A percentile compares a stretch with the other conserved stretches of the same genome.
Conservation (phyloP, 2,329 filamentous ascomycete species). For the Colletotrichum tropicale region DNA sequence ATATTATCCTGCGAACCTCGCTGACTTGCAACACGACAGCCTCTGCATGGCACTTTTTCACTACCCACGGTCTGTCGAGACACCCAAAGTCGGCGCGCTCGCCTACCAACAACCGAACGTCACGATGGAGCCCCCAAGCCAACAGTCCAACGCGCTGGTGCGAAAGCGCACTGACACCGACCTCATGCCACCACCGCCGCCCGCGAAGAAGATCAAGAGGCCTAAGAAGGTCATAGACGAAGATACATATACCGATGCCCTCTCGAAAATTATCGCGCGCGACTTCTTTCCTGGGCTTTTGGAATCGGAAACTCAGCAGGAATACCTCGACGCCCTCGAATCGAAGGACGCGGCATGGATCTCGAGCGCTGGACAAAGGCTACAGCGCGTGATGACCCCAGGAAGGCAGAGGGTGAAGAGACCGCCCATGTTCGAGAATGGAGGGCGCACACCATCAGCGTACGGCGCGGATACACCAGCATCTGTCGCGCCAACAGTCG, state of each 20-base stretch:
- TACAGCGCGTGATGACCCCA: conserved; percentile 83
- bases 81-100: background rate
- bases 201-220: conserved; percentile 87
- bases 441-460: conserved; percentile 64
- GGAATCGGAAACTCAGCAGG: conserved; percentile 85
- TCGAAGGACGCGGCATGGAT: conserved; percentile 89
- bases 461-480: conserved; percentile 78
- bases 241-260: conserved; percentile 86
- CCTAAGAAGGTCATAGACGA: conserved; percentile 89
- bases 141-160: conserved; percentile 62
- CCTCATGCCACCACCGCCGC: conserved; percentile 87
- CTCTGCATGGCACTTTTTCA: background rate
- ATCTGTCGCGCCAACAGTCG: conserved; percentile 51
- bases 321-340: conserved; percentile 90
- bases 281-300: conserved; percentile 95
- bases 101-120: background rate
- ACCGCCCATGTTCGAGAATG: conserved; percentile 31
- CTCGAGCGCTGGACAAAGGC: conserved; percentile 72
- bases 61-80: background rate
- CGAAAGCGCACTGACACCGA: conserved; percentile 71
- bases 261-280: conserved; percentile 93
- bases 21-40: background rate
- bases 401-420: conserved; percentile 48
- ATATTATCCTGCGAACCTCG: background rate
- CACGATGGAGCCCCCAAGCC: conserved; percentile 40